Percentiles rank a stretch among this genome's conserved stretches.
phyloP scores from a whole-genome alignment of 345 rosid genomes.

The Trapa incisa region DNA sequence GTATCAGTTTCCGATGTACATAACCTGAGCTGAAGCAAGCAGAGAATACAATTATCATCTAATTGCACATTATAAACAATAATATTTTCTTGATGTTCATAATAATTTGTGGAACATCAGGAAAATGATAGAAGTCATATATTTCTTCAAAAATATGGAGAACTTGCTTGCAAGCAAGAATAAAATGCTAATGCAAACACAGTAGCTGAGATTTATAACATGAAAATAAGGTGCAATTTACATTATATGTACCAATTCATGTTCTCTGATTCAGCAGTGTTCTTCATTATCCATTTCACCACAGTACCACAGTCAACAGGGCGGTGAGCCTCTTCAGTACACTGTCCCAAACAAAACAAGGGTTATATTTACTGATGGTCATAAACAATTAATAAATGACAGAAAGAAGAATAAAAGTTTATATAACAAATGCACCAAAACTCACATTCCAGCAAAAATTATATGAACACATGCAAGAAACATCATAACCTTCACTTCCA shows the following conservation, averaged over 20 bases:
- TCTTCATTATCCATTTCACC: conserved; percentile 82
- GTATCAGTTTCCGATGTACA: neutral
- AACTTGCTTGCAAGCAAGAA: neutral
- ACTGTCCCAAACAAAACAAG: conserved; percentile 33
- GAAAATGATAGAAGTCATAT: neutral
- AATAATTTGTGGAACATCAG: neutral
- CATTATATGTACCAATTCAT: conserved; percentile 67
- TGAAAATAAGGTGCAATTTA: neutral
- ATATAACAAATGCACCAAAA: neutral
- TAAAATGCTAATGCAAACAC: neutral
- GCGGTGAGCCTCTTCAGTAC: conserved; percentile 97
- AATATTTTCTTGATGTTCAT: neutral
- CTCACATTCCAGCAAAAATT: conserved; percentile 88
- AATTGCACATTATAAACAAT: too few species aligned
- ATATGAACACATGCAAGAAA: conserved; percentile 64
- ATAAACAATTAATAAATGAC: neutral
- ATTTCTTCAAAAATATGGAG: neutral
- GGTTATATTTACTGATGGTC: neutral
- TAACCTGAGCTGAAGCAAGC: neutral
- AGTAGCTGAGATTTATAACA: neutral
- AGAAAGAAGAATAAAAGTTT: too few species aligned
- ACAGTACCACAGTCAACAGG: conserved; percentile 98
- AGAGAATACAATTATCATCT: neutral
- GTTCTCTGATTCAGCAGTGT: conserved; percentile 94
- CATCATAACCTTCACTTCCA: conserved; percentile 68